Evolutionary conservation across 352 stramenopile genomes (phyloP).

Genomic region (Peronospora belbahrii): DNA sequence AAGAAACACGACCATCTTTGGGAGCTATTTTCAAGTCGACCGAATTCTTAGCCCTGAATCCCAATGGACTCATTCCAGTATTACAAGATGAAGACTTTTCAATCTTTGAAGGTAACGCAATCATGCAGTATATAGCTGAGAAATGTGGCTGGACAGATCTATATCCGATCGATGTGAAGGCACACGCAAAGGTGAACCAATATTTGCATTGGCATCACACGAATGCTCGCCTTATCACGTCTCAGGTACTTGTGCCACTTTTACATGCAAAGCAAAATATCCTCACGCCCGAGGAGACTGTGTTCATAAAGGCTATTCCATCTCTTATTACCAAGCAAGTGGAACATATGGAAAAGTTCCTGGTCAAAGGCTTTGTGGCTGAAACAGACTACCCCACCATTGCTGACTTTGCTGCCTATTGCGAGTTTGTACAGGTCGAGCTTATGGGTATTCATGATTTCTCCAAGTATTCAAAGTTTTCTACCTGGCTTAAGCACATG

Average conservation of each 20-base stretch:
- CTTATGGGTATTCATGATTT: constrained; percentile 38
- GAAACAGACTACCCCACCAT: constrained; percentile 26
- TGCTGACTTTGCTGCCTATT: constrained; percentile 33
- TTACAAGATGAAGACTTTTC: constrained; percentile 36
- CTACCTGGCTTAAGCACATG: constrained; percentile 43
- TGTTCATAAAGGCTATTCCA: constrained; percentile 18
- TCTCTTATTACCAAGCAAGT: constrained; percentile 26
- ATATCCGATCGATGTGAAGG: constrained; percentile 41
- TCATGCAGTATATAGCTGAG: constrained; percentile 46
- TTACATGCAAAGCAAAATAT: constrained; percentile 26
- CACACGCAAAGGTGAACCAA: constrained; percentile 60
- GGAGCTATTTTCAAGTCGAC: constrained; percentile 26
- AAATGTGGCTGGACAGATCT: constrained; percentile 44
- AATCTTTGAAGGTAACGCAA: constrained; percentile 42
- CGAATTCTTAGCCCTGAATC: constrained; percentile 33
- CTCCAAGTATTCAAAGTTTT: constrained; percentile 36
- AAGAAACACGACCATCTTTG: constrained; percentile 36
- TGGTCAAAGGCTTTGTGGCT: constrained; percentile 33
- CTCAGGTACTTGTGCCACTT: constrained; percentile 35
- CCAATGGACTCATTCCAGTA: constrained; percentile 32
- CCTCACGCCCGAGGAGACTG: constrained; percentile 20
- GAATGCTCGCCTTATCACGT: constrained; percentile 39
- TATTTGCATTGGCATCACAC: constrained; percentile 74
- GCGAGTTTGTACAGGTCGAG: constrained; percentile 36
- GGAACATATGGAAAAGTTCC: constrained; percentile 41